These are phyloP conservation scores for Colletotrichum filicis DNA, from an alignment of 2,329 filamentous ascomycete genomes.

Conservation along the genomic window DNA sequence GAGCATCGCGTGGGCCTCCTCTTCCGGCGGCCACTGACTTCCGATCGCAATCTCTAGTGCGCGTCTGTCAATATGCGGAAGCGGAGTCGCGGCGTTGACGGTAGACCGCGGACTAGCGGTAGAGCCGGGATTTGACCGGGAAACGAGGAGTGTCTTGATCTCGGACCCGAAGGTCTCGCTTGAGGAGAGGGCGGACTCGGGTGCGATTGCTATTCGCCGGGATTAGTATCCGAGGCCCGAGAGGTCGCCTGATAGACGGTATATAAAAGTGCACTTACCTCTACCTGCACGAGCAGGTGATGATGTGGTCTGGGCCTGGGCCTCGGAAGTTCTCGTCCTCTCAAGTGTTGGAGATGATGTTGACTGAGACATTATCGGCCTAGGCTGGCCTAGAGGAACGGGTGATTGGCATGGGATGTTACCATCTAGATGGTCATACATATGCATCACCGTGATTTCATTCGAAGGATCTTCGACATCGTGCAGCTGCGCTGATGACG, in stretches of 20 bases:
- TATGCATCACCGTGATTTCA: background rate
- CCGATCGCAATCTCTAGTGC: background rate
- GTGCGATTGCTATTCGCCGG: conserved; percentile 14
- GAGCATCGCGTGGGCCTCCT: conserved; percentile 18
- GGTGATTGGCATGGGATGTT: background rate
- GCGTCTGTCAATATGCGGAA: background rate
- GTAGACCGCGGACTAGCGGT: background rate
- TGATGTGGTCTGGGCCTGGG: background rate
- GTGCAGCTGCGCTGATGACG: background rate
- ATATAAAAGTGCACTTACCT: background rate
- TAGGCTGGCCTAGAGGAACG: background rate
- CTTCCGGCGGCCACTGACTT: conserved; percentile 13
- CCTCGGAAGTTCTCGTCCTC: background rate
- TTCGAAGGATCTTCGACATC: background rate
- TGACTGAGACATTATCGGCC: background rate
- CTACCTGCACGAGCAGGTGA: background rate
- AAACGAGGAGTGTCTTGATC: conserved; percentile 5
- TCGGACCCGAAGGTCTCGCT: conserved; percentile 21
- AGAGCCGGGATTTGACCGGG: conserved; percentile 14
- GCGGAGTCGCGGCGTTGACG: background rate
- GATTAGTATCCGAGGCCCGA: background rate
- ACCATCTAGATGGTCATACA: background rate
- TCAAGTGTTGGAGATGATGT: background rate
- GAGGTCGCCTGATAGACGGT: fast-evolving
- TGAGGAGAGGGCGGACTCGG: conserved; percentile 14